Percentiles rank a stretch among this genome's conserved stretches.
phyloP scores from a whole-genome alignment of 75 land plant species.

The Gnetum montanum region DNA sequence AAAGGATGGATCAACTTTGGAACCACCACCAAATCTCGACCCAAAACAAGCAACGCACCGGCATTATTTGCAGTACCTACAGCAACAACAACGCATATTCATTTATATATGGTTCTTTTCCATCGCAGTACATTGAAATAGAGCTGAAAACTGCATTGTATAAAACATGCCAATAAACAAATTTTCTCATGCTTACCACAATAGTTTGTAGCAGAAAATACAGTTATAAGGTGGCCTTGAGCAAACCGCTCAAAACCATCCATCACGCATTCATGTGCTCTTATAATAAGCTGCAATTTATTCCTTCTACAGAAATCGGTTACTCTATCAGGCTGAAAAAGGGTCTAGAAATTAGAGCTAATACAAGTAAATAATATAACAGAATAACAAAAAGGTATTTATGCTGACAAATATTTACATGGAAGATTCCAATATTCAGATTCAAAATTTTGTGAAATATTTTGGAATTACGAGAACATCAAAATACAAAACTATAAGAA shows the following conservation, averaged over 20 bases:
- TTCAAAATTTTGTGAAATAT: background rate
- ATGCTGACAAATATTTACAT: background rate
- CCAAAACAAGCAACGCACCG: slow-evolving; percentile 48
- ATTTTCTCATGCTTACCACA: slow-evolving; percentile 30
- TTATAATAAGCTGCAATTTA: slow-evolving; percentile 48
- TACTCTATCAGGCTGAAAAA: slow-evolving; percentile 49
- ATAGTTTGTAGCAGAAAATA: slow-evolving; percentile 57
- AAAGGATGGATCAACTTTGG: slow-evolving; percentile 62
- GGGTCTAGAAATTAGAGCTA: no score
- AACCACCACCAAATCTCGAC: slow-evolving; percentile 44
- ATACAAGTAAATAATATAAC: background rate
- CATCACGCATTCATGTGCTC: slow-evolving; percentile 64
- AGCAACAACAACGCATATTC: background rate
- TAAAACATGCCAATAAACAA: no score
- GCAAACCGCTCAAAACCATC: slow-evolving; percentile 63
- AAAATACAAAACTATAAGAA: no score
- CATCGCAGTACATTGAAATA: no score
- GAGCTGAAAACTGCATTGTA: no score
- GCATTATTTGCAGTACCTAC: slow-evolving; percentile 61
- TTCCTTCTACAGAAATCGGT: slow-evolving; percentile 45
- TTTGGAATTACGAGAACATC: no score
- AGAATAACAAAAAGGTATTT: background rate
- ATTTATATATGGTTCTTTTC: no score
- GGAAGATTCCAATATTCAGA: background rate
- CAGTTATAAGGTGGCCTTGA: slow-evolving; percentile 48